Base-by-base conservation (phyloP, 2,329 filamentous ascomycete species). In the Fusarium keratoplasticum region DNA sequence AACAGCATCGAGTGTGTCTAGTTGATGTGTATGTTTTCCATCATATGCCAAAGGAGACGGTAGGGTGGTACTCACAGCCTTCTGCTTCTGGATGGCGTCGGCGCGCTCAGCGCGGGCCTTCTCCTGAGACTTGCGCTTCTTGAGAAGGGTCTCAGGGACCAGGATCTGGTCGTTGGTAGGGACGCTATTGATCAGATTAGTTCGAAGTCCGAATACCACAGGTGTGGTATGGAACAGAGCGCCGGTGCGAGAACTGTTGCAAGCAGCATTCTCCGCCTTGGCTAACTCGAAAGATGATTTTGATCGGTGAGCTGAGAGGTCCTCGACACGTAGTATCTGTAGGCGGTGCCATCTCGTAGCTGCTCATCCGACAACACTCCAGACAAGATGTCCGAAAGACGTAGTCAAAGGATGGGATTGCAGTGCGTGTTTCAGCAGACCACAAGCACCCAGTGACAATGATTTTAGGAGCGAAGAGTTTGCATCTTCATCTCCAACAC, bases 51-150 rank as follows among this genome's bases (percentile, higher is more conserved):
- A 55, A 62, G 64, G 65, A 76, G 66, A 73, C 72, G 71, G 55
- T 7, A 71, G 58, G 44, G 70, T 71, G 87, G 88, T 75, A 91
- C 94, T 86, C 86, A 98, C 96, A 90, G 94, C 90, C 90, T 96
- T 96, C 87, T 92, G 94, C 90, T 97, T 94, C 87, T 95, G 90
- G 78, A 91, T 86, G 82, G 94, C 94, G 78, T 93, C 90, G 80
- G 90, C 87, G 85, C 92, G 93, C 88, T 96, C 94, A 86, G 96
- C 95, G 86, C 95, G 94, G 86, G 95, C 95, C 92, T 98, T 98
- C 92, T 99, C 96, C 89, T 98, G 96, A 87, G 92, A 95, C 95
- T 99, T 99, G 90, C 96, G 94, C 95, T 99, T 99, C 94, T 99
- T 99, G 87, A 99, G 92, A 83, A 99, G 94, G 82, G 96, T 99